Evolutionary conservation across 1,284 basidiomycete genomes (phyloP).

Genomic region (Chiua sp.): DNA sequence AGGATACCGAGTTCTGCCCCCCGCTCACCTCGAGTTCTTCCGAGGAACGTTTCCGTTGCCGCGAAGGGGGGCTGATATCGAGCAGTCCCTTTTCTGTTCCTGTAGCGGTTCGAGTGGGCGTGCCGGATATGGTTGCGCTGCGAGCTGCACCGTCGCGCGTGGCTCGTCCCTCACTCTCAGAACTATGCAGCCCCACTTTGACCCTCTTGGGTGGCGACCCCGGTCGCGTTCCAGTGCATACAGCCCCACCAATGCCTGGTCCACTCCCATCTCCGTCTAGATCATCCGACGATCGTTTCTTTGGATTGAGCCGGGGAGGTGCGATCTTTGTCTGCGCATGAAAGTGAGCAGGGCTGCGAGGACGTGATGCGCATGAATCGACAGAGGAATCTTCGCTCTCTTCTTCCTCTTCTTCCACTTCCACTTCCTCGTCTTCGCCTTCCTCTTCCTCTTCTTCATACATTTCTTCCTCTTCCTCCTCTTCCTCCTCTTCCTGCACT

Average conservation of each 20-base stretch:
- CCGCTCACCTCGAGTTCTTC: constrained; percentile 32
- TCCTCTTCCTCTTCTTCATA: constrained; percentile 23
- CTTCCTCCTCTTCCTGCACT: constrained; percentile 26
- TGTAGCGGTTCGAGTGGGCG: constrained; percentile 1
- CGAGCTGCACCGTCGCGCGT: neutral
- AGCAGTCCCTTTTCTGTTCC: constrained; percentile 3
- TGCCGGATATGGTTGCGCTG: constrained; percentile 1
- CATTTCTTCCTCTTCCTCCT: constrained; percentile 14
- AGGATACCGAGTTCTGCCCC: constrained; percentile 10
- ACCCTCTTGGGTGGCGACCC: constrained; percentile 37
- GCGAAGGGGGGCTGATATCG: constrained; percentile 12
- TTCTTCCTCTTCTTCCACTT: constrained; percentile 22
- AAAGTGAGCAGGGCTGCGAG: neutral
- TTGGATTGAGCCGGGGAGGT: constrained; percentile 32
- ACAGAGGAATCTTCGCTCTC: constrained; percentile 33
- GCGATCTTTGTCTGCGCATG: constrained; percentile 20
- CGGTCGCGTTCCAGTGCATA: constrained; percentile 11
- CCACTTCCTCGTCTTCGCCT: constrained; percentile 19
- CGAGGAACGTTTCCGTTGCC: constrained; percentile 40
- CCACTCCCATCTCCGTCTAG: constrained; percentile 23
- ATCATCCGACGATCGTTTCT: constrained; percentile 39
- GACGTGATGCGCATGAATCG: constrained; percentile 2
- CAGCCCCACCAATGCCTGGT: neutral
- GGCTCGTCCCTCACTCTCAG: constrained; percentile 13
- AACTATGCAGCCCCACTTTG: constrained; percentile 18